Percentiles rank a stretch among this genome's conserved stretches.
These are phyloP conservation scores for Alternaria consortialis DNA, from an alignment of 2,329 filamentous ascomycete species.

Conservation along the genomic window DNA sequence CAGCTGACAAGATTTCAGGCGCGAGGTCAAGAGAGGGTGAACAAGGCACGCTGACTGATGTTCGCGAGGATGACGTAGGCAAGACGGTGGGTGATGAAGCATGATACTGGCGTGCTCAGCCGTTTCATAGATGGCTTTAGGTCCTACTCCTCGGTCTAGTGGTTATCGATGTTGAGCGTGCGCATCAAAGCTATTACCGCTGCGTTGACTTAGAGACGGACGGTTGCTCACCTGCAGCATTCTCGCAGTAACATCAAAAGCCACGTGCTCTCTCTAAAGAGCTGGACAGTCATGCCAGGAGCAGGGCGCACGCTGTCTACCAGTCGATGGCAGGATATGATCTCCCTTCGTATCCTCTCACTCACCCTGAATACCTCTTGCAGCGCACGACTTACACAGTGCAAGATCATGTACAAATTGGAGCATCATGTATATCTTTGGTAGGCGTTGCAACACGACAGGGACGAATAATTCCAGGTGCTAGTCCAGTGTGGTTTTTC, in stretches of 20 bases:
- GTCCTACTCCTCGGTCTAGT: background rate
- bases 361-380: background rate
- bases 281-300: background rate
- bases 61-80: constrained; percentile 9
- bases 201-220: background rate
- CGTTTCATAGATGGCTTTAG: background rate
- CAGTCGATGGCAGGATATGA: background rate
- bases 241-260: background rate
- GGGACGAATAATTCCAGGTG: background rate
- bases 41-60: constrained; percentile 17
- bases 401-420: background rate
- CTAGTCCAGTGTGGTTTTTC: background rate
- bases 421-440: background rate
- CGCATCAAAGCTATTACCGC: background rate
- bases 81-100: constrained; percentile 9
- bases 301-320: background rate
- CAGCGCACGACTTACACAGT: too few species aligned
- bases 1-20: constrained; percentile 46
- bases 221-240: background rate
- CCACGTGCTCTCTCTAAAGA: background rate
- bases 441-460: background rate
- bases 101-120: constrained; percentile 1
- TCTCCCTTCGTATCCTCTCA: background rate
- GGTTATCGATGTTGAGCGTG: background rate
- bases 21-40: constrained; percentile 20